Conservation (phyloP, 2,329 filamentous ascomycete species). For the Alternaria novae-zelandiae region DNA sequence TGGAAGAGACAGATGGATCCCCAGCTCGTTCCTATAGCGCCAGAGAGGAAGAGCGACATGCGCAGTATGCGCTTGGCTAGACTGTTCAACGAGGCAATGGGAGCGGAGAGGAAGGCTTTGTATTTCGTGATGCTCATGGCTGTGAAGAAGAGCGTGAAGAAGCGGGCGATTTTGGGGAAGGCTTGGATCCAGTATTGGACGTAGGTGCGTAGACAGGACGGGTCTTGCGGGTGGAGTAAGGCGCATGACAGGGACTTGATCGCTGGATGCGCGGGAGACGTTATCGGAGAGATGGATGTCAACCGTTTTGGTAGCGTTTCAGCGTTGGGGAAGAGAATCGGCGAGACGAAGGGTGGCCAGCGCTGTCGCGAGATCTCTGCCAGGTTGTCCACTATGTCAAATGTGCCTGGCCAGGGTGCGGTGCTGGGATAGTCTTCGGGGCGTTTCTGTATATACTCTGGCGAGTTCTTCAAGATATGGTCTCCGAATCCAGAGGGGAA, state of each 20-base stretch:
- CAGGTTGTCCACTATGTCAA: slow-evolving; percentile 80
- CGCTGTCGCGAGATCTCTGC: slow-evolving; percentile 79
- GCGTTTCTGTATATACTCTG: slow-evolving; percentile 76
- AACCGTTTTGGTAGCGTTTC: slow-evolving; percentile 70
- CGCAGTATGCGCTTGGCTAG: slow-evolving; percentile 74
- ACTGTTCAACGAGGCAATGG: slow-evolving; percentile 69
- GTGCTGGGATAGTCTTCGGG: slow-evolving; percentile 71
- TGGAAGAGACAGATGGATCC: slow-evolving; percentile 90
- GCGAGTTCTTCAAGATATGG: slow-evolving; percentile 74
- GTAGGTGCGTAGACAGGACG: slow-evolving; percentile 86
- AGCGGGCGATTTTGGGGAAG: slow-evolving; percentile 78
- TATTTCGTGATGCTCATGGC: slow-evolving; percentile 73
- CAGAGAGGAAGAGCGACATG: slow-evolving; percentile 78
- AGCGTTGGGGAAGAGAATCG: slow-evolving; percentile 80
- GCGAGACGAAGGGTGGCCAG: slow-evolving; percentile 89
- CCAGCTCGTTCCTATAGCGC: slow-evolving; percentile 86
- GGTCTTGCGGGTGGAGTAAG: slow-evolving; percentile 83
- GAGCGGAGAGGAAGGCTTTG: slow-evolving; percentile 71
- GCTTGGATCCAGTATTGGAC: slow-evolving; percentile 85
- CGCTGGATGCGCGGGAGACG: slow-evolving; percentile 82
- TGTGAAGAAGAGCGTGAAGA: slow-evolving; percentile 78
- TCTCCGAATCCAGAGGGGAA: slow-evolving; percentile 64
- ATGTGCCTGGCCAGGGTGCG: slow-evolving; percentile 75
- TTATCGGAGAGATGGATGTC: slow-evolving; percentile 75
- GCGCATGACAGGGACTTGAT: slow-evolving; percentile 88